phyloP scores from a whole-genome alignment of 176 grass and related monocot genomes.

The Oryza punctata region DNA sequence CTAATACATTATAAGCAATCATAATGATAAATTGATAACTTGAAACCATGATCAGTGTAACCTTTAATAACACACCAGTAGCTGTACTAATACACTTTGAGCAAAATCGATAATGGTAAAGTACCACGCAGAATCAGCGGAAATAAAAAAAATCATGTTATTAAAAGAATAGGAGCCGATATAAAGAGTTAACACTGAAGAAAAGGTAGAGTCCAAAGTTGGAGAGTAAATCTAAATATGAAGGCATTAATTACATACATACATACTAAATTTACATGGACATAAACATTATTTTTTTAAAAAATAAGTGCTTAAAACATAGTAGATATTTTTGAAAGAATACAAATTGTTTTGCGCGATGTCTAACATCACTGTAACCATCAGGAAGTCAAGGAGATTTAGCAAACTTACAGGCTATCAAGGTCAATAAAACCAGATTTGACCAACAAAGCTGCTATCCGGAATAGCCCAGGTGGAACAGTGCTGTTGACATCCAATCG shows the following conservation, averaged over 20 bases:
- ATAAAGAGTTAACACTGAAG: slow-evolving; percentile 15
- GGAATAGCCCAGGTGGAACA: slow-evolving; percentile 80
- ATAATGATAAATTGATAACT: slow-evolving; percentile 4
- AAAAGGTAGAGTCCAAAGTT: background rate
- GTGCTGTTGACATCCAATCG: slow-evolving; percentile 71
- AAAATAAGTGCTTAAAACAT: slow-evolving; percentile 15
- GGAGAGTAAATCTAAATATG: background rate
- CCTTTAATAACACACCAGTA: slow-evolving; percentile 22
- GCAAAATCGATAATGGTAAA: background rate
- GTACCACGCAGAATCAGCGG: background rate
- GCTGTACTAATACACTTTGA: background rate
- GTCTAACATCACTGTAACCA: background rate
- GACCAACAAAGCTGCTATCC: slow-evolving; percentile 76
- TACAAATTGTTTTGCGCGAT: slow-evolving; percentile 2
- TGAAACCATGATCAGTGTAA: background rate
- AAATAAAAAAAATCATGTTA: background rate
- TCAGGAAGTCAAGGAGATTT: background rate
- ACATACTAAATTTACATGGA: slow-evolving; percentile 10
- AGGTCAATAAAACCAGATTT: slow-evolving; percentile 93
- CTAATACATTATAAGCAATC: background rate
- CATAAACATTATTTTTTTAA: background rate
- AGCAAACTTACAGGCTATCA: slow-evolving; percentile 80
- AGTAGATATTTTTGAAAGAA: background rate
- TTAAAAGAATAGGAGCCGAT: background rate
- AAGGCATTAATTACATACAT: background rate